These are phyloP conservation scores for Penicillium digitatum DNA, from an alignment of 2,329 filamentous ascomycete genomes.

Conservation along the genomic window DNA sequence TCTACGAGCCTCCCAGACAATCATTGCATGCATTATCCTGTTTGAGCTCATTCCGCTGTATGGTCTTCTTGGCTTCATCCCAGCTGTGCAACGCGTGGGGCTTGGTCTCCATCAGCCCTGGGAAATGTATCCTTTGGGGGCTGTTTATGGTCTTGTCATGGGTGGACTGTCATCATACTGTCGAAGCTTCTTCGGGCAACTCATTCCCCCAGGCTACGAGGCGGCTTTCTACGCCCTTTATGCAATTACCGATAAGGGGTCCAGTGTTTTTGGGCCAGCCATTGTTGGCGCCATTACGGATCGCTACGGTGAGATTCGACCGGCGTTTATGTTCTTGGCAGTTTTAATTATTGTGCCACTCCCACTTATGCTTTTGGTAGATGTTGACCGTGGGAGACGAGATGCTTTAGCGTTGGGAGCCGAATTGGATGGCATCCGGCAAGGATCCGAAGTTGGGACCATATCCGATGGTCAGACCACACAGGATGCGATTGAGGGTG, in stretches of 20 bases:
- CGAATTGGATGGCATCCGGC: constrained; percentile 37
- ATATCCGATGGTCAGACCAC: constrained; percentile 6
- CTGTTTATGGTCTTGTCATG: constrained; percentile 87
- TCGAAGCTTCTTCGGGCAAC: constrained; percentile 82
- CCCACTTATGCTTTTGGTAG: constrained; percentile 76
- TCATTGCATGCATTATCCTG: constrained; percentile 82
- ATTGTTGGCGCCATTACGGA: constrained; percentile 94
- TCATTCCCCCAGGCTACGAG: constrained; percentile 91
- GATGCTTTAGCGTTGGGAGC: constrained; percentile 64
- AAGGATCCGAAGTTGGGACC: constrained; percentile 26
- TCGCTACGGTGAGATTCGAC: constrained; percentile 70
- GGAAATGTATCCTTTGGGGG: constrained; percentile 93
- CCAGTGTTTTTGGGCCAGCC: constrained; percentile 85
- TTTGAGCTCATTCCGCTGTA: constrained; percentile 94
- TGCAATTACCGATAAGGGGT: constrained; percentile 95
- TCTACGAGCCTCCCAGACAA: constrained; percentile 77
- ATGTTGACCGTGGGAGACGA: constrained; percentile 72
- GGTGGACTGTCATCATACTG: constrained; percentile 93
- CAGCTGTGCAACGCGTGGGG: constrained; percentile 69
- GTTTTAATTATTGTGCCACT: constrained; percentile 78
- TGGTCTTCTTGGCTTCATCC: constrained; percentile 81
- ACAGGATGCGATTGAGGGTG: background rate
- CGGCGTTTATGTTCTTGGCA: constrained; percentile 89
- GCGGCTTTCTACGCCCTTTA: constrained; percentile 96
- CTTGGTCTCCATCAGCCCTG: constrained; percentile 87